Evolutionary conservation across 805 yeast species (phyloP).

Genomic region (Cyberlindnera mississippiensis): DNA sequence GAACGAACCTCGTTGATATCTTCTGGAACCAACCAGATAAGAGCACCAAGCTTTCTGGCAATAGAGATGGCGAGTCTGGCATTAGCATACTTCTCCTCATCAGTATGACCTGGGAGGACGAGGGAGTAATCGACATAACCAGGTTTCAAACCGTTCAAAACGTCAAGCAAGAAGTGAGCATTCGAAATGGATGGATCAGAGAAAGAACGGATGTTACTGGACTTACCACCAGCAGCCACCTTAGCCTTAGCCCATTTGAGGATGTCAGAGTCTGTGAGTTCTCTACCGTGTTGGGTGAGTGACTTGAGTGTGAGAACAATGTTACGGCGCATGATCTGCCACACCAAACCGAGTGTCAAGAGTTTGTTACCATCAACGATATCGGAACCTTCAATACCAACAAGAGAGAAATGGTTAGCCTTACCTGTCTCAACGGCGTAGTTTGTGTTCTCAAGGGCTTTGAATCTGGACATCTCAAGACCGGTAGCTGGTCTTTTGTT

Average conservation of each 20-base stretch:
- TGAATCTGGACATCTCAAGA: conserved; percentile 78
- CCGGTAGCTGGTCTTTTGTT: conserved; percentile 82
- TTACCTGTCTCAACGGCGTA: conserved; percentile 97
- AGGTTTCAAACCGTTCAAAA: conserved; percentile 89
- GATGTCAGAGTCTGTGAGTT: conserved; percentile 79
- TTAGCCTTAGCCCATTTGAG: conserved; percentile 91
- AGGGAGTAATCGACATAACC: conserved; percentile 96
- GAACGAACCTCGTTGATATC: conserved; percentile 96
- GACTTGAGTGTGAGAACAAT: conserved; percentile 78
- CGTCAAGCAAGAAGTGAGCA: conserved; percentile 83
- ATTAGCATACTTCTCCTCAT: conserved; percentile 86
- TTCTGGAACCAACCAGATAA: conserved; percentile 99
- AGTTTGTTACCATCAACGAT: conserved; percentile 90
- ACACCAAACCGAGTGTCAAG: conserved; percentile 86
- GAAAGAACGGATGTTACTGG: conserved; percentile 72
- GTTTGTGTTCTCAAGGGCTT: conserved; percentile 95
- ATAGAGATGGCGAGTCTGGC: conserved; percentile 97
- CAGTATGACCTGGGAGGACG: conserved; percentile 73
- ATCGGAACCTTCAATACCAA: conserved; percentile 97
- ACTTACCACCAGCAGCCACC: conserved; percentile 81
- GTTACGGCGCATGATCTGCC: conserved; percentile 98
- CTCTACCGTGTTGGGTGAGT: conserved; percentile 63
- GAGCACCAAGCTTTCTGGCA: conserved; percentile 96
- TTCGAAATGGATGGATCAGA: conserved; percentile 72
- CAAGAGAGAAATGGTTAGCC: conserved; percentile 86